Base-by-base conservation (phyloP, 257 asterid species). In the Salvia rosmarinus region DNA sequence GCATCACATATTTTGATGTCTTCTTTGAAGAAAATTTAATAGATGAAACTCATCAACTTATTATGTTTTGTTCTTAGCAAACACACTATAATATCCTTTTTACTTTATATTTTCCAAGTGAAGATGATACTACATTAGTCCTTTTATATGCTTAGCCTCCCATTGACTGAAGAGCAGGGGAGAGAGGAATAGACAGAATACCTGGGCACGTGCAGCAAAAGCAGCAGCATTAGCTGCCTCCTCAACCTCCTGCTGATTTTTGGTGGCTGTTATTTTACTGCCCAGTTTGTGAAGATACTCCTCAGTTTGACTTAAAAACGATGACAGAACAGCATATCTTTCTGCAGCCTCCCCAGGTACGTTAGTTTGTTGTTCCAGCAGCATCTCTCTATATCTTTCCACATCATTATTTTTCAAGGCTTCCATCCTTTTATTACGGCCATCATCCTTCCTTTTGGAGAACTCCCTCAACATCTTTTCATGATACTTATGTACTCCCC, bases 401-500 rank as follows among this genome's bases (percentile, higher is more conserved):
- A 95, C 99, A 70, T 95, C 99, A 73, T 95, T 95, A 75, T 95
- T 95, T 85, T 95, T 95, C 85, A 95, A 79, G 35, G 99, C 99
- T 73, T 95, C 99, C 99, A 95, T 95, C 82, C 99, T 90, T 81
- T 92, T 88, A 75, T 84, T 83, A 54, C 91, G 97, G 75, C 77
- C 96, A 64, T 88, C 99, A 77, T 95, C 98, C 75, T 89, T 90
- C 78, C 81, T 88, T 89, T 95, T 95, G 60, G 97, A 91, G 79
- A 92, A 95, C 85, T 95, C 99, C 82, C 96, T 88, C 79, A 95
- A 74, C 96, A 92, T 91, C 81, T 85, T 91, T 61, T 95, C 99
- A 81, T 95, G 99, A 80, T 95, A 95, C 79, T 95, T 95, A 76
- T 96, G 98, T 69, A 95, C 99, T 47, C 99, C 99, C 78, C 99